These are phyloP conservation scores for Gossypium herbaceum DNA, from an alignment of 345 rosid species.

Conservation along the genomic window DNA sequence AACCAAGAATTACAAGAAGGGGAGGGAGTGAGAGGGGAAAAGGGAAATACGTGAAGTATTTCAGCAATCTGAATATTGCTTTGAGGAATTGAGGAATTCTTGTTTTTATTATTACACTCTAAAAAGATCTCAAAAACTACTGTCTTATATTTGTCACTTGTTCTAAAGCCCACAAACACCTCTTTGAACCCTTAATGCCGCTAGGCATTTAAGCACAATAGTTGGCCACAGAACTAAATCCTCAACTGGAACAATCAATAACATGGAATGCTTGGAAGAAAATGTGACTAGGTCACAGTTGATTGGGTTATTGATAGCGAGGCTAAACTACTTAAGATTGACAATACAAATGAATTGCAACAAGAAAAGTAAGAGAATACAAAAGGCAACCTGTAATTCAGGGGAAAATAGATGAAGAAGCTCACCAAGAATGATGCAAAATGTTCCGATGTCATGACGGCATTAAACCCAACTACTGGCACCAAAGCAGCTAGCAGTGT, in stretches of 20 bases:
- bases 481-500: slow-evolving; percentile 93
- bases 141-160: neutral
- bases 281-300: neutral
- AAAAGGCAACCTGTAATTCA: neutral
- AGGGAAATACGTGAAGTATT: neutral
- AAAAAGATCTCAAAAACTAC: slow-evolving; percentile 41
- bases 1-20: neutral
- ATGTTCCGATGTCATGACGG: slow-evolving; percentile 97
- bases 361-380: neutral
- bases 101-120: neutral
- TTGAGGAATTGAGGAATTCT: neutral
- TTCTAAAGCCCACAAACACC: neutral
- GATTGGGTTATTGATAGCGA: neutral
- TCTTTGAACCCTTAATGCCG: neutral
- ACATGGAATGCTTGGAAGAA: neutral
- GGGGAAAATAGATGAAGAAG: slow-evolving; percentile 2
- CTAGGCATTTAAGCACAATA: neutral
- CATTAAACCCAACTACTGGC: slow-evolving; percentile 99
- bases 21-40: neutral
- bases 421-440: slow-evolving; percentile 94
- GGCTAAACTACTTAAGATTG: neutral
- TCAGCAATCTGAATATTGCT: neutral
- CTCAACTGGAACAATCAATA: neutral
- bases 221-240: neutral
- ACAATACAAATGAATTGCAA: neutral